These are phyloP conservation scores for Aspergillus melleus DNA, from an alignment of 2,329 filamentous ascomycete species.

Conservation along the genomic window DNA sequence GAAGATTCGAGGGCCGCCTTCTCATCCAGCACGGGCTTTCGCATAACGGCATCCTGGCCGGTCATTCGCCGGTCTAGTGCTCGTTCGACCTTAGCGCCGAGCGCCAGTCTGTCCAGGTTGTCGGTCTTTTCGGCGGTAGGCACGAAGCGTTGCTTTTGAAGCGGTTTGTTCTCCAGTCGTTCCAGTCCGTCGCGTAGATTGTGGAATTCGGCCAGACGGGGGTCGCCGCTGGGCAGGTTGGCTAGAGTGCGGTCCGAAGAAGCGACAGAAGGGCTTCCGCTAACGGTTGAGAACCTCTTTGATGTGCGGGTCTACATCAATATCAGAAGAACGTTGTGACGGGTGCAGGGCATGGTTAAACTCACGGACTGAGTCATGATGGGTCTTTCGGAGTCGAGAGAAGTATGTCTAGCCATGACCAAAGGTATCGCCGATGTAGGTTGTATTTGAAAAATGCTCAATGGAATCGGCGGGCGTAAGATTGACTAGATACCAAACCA, in stretches of 20 bases:
- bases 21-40: constrained; percentile 58
- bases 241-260: constrained; percentile 47
- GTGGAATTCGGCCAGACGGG: constrained; percentile 64
- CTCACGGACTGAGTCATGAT: constrained; percentile 57
- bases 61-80: constrained; percentile 84
- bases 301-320: constrained; percentile 49
- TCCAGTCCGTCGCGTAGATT: constrained; percentile 78
- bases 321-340: constrained; percentile 7
- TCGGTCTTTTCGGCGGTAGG: constrained; percentile 78
- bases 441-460: not conserved
- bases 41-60: constrained; percentile 77
- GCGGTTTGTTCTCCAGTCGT: constrained; percentile 85
- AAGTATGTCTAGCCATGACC: constrained; percentile 42
- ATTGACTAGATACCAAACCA: not conserved
- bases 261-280: constrained; percentile 47
- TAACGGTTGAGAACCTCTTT: constrained; percentile 55
- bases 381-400: constrained; percentile 55
- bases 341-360: not conserved
- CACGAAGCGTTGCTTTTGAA: constrained; percentile 77
- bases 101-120: constrained; percentile 79
- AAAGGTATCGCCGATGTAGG: not conserved
- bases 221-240: constrained; percentile 45
- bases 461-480: not conserved
- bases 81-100: constrained; percentile 87
- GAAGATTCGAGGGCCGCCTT: constrained; percentile 31